Base-by-base conservation (phyloP, 1,284 basidiomycete species). In the Vanrija humicola region DNA sequence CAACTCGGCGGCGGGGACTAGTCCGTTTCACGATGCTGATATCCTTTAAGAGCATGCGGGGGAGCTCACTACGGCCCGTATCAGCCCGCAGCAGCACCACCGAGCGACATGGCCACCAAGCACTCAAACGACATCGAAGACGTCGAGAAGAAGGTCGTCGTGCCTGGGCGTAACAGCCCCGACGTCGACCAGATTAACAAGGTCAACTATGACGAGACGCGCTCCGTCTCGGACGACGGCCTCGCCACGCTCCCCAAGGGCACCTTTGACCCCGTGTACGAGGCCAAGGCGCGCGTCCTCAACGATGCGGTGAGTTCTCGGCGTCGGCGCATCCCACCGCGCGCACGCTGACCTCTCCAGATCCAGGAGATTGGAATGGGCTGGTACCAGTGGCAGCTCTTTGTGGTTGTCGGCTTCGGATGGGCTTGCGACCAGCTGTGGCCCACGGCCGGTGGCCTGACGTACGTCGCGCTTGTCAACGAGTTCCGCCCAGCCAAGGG, bases 361-460 rank as follows among this genome's bases (percentile, higher is more conserved):
- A 67, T 74, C 43, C 61, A 67, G 28, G 64, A 74, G 50, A 82
- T 86, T 48, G 84, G 85, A n/a, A 85, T 84, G 60, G 84, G 85
- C 5, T 76, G 76, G 58, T 86, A 85, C 70, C 84, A 86, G 65
- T 76, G 79, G 67, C 81, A 84, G 69, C 76, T 86, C 19, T 84
- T 84, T 62, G 50, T 80, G 44, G 74, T 85, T 5, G 79, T 82
- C 40, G 84, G 84, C 10, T 68, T 69, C 28, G 66, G 66, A 14
- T 68, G 65, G 65, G 63, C 62, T 6, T 54, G 50, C 23, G 57
- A 65, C 80, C 82, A 83, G 57, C 66, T 82, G 26, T 67, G 65
- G 67, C 65, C 65, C 5, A 67, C 67, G 48, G 65, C 65, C 12
- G 69, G 66, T 23, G 42, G 34, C 34, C 34, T 34, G 34, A 34